These are phyloP conservation scores for Phallus indusiatus DNA, from an alignment of 768 basidiomycete genomes.

Conservation along the genomic window DNA sequence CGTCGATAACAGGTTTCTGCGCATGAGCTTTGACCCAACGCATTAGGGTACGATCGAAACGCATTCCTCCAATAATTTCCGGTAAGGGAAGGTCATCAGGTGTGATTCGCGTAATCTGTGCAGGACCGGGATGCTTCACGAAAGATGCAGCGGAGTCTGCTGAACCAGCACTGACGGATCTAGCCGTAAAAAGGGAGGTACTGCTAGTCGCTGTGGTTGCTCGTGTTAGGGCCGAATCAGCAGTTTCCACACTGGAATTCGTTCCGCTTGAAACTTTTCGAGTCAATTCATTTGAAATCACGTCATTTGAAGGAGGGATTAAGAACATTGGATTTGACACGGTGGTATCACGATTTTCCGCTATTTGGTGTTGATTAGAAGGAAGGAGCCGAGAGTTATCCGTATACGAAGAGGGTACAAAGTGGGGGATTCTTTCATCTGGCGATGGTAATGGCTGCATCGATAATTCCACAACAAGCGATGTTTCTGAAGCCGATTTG, in stretches of 20 bases:
- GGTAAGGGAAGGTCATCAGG: slow-evolving; percentile 76
- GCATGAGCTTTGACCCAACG: slow-evolving; percentile 69
- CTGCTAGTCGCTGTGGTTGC: not conserved
- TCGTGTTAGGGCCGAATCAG: slow-evolving; percentile 50
- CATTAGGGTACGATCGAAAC: slow-evolving; percentile 76
- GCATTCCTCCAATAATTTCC: slow-evolving; percentile 78
- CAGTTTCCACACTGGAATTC: slow-evolving; percentile 36
- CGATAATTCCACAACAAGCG: not conserved
- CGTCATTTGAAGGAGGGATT: slow-evolving; percentile 24
- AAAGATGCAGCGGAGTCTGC: slow-evolving; percentile 70
- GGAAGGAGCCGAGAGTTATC: slow-evolving; percentile 23
- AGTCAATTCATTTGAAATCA: slow-evolving; percentile 48
- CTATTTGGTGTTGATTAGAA: slow-evolving; percentile 24
- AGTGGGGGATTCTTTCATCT: slow-evolving; percentile 9
- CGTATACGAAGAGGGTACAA: slow-evolving; percentile 11
- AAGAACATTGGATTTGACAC: slow-evolving; percentile 25
- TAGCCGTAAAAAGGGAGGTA: slow-evolving; percentile 1
- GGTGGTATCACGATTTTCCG: slow-evolving; percentile 9
- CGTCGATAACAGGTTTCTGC: slow-evolving; percentile 20
- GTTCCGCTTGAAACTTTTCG: slow-evolving; percentile 90
- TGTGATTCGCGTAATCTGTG: slow-evolving; percentile 70
- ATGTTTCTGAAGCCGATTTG: slow-evolving; percentile 19
- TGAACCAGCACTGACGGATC: slow-evolving; percentile 2
- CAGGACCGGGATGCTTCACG: slow-evolving; percentile 73
- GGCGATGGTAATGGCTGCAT: too few relatives aligned